Evolutionary conservation across 345 rosid genomes (phyloP).

Genomic region (Sapria himalayana): DNA sequence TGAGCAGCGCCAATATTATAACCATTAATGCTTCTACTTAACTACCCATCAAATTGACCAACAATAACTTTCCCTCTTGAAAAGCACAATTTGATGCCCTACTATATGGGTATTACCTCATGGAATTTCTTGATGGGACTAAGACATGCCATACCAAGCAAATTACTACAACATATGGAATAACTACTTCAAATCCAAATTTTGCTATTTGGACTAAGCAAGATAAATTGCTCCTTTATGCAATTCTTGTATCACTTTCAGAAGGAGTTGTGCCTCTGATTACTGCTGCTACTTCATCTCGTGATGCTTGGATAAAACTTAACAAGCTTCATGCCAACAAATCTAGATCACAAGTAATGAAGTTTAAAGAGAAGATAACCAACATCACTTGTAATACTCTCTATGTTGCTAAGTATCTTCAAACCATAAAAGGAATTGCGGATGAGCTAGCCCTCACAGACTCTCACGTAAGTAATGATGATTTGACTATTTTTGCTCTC

Average conservation of each 20-base stretch:
- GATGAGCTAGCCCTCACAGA: not conserved
- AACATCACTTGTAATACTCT: too few species aligned
- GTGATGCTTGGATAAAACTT: not conserved
- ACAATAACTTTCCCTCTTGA: not conserved
- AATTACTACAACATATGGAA: not conserved
- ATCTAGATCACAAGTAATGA: not conserved
- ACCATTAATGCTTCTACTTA: too few species aligned
- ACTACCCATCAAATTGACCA: too few species aligned
- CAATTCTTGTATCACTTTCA: not conserved
- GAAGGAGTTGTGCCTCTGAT: not conserved
- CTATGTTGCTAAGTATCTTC: not conserved
- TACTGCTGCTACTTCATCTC: not conserved
- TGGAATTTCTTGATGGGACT: not conserved
- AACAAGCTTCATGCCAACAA: not conserved
- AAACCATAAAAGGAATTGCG: not conserved
- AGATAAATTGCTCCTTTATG: not conserved
- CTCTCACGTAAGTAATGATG: not conserved
- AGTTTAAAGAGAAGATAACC: not conserved
- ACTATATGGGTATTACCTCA: not conserved
- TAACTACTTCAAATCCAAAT: not conserved
- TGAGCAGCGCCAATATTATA: too few species aligned
- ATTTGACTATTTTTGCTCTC: not conserved
- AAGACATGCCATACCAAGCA: too few species aligned
- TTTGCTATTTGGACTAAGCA: not conserved
- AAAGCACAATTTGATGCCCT: not conserved